Evolutionary conservation across 352 stramenopile genomes (phyloP), one percentile per base, ranked within the genome.

Genomic region (Phytophthora rubi): DNA sequence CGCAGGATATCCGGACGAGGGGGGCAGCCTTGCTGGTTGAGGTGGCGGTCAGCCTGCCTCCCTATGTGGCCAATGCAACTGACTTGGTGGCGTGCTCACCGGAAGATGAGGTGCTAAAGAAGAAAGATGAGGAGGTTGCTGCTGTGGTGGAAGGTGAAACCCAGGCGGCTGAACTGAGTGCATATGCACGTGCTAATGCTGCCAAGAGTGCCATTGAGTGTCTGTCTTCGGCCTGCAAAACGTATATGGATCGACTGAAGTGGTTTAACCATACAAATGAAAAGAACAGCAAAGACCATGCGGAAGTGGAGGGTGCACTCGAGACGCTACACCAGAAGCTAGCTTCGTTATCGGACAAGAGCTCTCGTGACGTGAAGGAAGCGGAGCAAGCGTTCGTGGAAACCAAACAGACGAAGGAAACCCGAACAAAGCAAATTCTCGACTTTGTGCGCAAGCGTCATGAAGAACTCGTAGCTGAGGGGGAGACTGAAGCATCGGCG

Each of bases 131-230:
- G 8, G 72, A 83, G 48, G 62, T 75, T 35, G 52, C 60, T 32
- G 54, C 62, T 44, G 28, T 79, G 47, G 53, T 59, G 13, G 35
- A 83, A 32, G 52, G 35, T 8, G 70, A 79, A 18, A 65, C 58
- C 4, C n/a, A 65, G n/a, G 44, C 58, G 26, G 35, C 18, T 35
- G 55, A 73, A 3, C 3, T 68, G 18, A 81, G 49, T 58, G 70
- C 80, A 0, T 75, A 63, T 42, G 65, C 55, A 60, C 69, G 81
- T 7, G 79, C 83, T 1, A 71, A 74, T 13, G 77, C 79, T 18
- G 76, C 80, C 0, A 70, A 82, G 53, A 71, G 70, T 10, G 69
- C 77, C 3, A 89, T 93, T 48, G 64, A 75, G 33, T 65, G 67
- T 37, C 53, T 92, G 18, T 84, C 77, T 26, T 56, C 60, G 12